Base-by-base conservation (phyloP, 208 protist genomes). In the Tritrichomonas foetus region DNA sequence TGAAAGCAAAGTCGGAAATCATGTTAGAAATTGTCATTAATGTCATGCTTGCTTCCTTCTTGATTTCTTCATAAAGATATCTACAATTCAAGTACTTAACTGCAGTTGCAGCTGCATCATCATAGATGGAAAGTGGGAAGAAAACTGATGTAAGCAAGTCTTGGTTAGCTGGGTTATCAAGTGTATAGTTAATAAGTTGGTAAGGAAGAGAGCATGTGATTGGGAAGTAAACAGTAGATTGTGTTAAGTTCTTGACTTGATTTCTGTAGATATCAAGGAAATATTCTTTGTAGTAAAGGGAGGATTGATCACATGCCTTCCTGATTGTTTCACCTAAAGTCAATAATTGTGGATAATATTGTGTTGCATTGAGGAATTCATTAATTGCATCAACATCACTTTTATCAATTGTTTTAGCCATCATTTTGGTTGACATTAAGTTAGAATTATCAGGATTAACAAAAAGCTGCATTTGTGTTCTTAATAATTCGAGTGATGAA, bases 241-340 rank as follows among this genome's bases (percentile, higher is more conserved):
- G 9, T 5, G 47, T 49, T 22, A n/a, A n/a, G 33, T 89, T 27
- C 0, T 25, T 44, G 13, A 57, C 20, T 49, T 89, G 78, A 20
- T 89, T 53, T 89, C 78, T 53, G 47, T 57, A 89, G 27, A 89
- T 49, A 89, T 89, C 78, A 27, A 89, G 47, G 41, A 44, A 89
- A 47, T 39, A 89, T 57, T 89, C 78, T 47, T 89, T 89, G 47
- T 57, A 89, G 78, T 44, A 89, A 20, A 89, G 47, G 8, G 78
- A 89, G 44, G 47, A 57, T 30, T 57, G 41, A 57, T 89, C 78
- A 36, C 41, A 22, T 39, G 47, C 78, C 11, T 27, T 5, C 0
- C 57, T 30, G 3, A 89, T 27, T n/a, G 47, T 30, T 39, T 89
- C 47, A 9, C 57, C 47, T 1, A 89, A 47, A 22, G 53, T 25